Base-by-base conservation (phyloP, 1,284 basidiomycete genomes). In the Phylloboletellus chloephorus region DNA sequence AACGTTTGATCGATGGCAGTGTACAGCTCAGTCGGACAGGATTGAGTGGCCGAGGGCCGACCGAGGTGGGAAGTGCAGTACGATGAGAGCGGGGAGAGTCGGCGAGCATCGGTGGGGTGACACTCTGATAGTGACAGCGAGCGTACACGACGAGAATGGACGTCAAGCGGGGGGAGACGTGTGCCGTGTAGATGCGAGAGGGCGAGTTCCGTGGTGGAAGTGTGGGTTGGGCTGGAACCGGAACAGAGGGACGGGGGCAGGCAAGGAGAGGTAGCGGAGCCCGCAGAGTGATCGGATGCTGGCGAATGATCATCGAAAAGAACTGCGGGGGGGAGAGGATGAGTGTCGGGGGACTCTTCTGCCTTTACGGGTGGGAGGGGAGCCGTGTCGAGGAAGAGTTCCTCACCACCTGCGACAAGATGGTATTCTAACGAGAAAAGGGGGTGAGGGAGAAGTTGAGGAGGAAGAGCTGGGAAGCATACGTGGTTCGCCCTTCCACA, bases 401-500 rank as follows among this genome's bases (percentile, higher is more conserved):
- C 83, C 51, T 88, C 85, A 31, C 79, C 80, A 37, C 75, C 83
- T 4, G 82, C 81, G 48, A 86, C 83, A 40, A 86, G 73, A 53
- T 72, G 67, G 46, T 73, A 77, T 45, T 78, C 76, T 82, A 63
- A 11, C 7, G 32, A 33, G 29, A 46, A 58, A 67, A 50, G 67
- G 61, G 69, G 65, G 43, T 43, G 26, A 43, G 43, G 47, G 39
- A 40, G 47, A 34, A 38, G 23, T 31, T 43, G 20, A 31, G 37
- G 32, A 31, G 23, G 38, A 25, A 29, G 36, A 23, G 33, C n/a
- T n/a, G 21, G 31, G 45, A 49, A 22, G 56, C 70, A 30, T 48
- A 83, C 83, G 78, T 67, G 78, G 71, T 46, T 84, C 77, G 24
- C 82, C 84, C 57, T 86, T 86, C 84, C 83, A 87, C 84, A 88